Evolutionary conservation across 2,329 filamentous ascomycete genomes (phyloP).

Genomic region (Penicillium concentricum): DNA sequence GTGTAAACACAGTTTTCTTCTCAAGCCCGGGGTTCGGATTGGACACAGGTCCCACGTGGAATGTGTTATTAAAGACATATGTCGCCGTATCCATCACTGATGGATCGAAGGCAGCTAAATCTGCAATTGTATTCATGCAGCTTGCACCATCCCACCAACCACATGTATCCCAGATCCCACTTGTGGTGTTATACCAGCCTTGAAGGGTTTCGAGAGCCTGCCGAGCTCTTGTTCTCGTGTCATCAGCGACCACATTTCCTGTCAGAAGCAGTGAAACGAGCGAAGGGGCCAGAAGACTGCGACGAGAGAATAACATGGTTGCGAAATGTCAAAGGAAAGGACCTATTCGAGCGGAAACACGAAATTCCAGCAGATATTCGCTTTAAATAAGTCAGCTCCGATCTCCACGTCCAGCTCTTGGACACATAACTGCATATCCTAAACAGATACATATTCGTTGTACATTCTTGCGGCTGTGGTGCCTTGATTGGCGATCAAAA

Average conservation of each 20-base stretch:
- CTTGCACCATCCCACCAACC: conserved; percentile 78
- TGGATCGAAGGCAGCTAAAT: conserved; percentile 47
- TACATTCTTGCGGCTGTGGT: conserved; percentile 13
- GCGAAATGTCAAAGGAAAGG: neutral
- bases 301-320: conserved; percentile 15
- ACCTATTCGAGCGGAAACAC: neutral
- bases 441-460: conserved; percentile 9
- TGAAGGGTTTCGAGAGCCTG: conserved; percentile 51
- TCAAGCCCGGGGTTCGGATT: conserved; percentile 21
- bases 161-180: conserved; percentile 63
- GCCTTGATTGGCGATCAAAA: conserved; percentile 19
- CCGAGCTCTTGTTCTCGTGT: conserved; percentile 15
- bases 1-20: conserved; percentile 10
- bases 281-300: conserved; percentile 6
- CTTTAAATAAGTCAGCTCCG: conserved; percentile 17
- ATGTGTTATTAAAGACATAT: conserved; percentile 47
- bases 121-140: conserved; percentile 60
- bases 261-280: conserved; percentile 10
- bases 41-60: conserved; percentile 25
- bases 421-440: conserved; percentile 9
- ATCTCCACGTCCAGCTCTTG: conserved; percentile 1
- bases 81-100: conserved; percentile 34
- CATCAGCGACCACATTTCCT: conserved; percentile 10
- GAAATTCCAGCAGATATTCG: neutral
- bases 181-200: conserved; percentile 59